Evolutionary conservation across 2,329 filamentous ascomycete species (phyloP), one percentile per base, ranked within the genome.

Genomic region (Geoglossum cookeanum): DNA sequence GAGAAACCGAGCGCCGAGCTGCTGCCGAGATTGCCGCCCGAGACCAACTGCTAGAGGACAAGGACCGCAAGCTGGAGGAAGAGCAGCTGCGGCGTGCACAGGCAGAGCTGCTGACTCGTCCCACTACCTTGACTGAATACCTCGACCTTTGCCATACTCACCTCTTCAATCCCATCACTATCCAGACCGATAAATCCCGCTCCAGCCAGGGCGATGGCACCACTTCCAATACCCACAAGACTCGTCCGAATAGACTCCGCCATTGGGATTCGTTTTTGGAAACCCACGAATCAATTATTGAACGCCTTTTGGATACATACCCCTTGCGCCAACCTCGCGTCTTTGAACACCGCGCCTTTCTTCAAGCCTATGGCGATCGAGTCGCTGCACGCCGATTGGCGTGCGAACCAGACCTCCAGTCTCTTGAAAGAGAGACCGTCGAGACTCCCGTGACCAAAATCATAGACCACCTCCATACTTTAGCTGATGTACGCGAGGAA

Each of bases 61-160:
- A 22, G 22, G 22, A 22, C 22, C 22, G 22, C 22, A 22, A 22
- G 22, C 22, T 22, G 22, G 22, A 22, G 22, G 22, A 42, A 42
- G 22, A 22, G 22, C 22, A 22, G 22, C 22, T 22, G 22, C 22
- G 22, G 22, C 22, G 22, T 22, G 22, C 22, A 22, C 22, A 22
- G 22, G 22, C 22, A 22, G 22, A 22, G 22, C 22, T 22, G 22
- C 22, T 22, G 22, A 22, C 22, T 22, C 22, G 52, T 37, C 35
- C 35, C 6, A 48, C 59, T 6, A 62, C 60, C 35, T 55, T 63
- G 30, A 55, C 55, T 47, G 60, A 62, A 51, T 63, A 60, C 55
- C 58, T 63, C 55, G 54, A 59, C 53, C 55, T 45, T 52, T 62
- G 58, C 39, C 62, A 62, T 44, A 55, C 22, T 15, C 45, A 60